Conservation (phyloP, 2,329 filamentous ascomycete genomes). For the Trichoderma gracile region DNA sequence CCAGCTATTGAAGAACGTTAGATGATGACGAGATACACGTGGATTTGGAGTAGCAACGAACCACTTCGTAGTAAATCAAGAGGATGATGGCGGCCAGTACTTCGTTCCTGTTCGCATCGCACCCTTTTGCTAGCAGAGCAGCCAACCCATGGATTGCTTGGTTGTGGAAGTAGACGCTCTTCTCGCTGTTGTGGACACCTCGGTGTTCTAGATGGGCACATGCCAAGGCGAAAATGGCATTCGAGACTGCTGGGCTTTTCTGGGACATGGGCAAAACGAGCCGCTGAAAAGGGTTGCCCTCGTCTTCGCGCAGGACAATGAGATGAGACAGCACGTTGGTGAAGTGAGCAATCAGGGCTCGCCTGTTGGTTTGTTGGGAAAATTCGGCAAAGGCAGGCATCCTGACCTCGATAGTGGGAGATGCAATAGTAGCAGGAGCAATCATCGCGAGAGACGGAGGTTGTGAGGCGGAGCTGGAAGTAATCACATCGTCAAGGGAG, state of each 20-base stretch:
- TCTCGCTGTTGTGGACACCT: conserved; percentile 54
- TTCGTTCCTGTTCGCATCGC: conserved; percentile 55
- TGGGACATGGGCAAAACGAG: conserved; percentile 61
- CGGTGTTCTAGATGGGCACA: conserved; percentile 79
- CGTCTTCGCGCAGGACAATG: conserved; percentile 65
- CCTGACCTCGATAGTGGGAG: conserved; percentile 51
- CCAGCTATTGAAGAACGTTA: conserved; percentile 47
- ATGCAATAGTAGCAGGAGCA: conserved; percentile 30
- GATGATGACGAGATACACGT: background rate
- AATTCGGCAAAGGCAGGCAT: conserved; percentile 59
- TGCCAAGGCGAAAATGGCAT: conserved; percentile 80
- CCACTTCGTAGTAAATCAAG: conserved; percentile 64
- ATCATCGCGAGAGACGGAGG: conserved; percentile 34
- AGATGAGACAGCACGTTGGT: conserved; percentile 64
- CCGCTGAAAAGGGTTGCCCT: conserved; percentile 63
- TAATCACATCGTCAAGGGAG: background rate
- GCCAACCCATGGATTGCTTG: conserved; percentile 60
- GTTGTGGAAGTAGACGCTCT: conserved; percentile 61
- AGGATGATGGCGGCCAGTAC: conserved; percentile 62
- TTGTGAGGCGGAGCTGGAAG: conserved; percentile 24
- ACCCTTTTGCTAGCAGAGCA: conserved; percentile 56
- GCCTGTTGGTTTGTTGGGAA: conserved; percentile 53
- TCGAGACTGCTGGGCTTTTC: conserved; percentile 63
- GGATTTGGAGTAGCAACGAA: conserved; percentile 39
- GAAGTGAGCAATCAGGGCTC: conserved; percentile 62